These are phyloP conservation scores for Jamesozyma hellenica DNA, from an alignment of 805 yeast genomes.

Conservation along the genomic window DNA sequence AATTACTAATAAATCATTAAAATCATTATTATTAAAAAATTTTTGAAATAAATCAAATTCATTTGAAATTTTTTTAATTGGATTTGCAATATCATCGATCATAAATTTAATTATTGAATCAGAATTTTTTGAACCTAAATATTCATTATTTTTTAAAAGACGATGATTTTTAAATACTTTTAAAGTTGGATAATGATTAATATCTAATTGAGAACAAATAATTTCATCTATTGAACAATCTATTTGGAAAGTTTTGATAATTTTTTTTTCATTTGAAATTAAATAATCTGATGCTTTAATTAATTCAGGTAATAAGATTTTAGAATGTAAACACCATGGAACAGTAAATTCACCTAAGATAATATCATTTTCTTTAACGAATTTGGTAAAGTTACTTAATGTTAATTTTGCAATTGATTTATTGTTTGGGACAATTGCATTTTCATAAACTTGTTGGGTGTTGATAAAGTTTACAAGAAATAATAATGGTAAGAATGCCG, in stretches of 20 bases:
- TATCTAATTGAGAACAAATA: slow-evolving; percentile 55
- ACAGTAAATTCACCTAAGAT: slow-evolving; percentile 82
- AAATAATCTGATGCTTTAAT: slow-evolving; percentile 57
- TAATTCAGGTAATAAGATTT: slow-evolving; percentile 69
- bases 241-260: slow-evolving; percentile 66
- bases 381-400: slow-evolving; percentile 51
- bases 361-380: slow-evolving; percentile 60
- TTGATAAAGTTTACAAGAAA: not conserved
- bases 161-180: slow-evolving; percentile 54
- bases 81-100: slow-evolving; percentile 71
- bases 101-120: slow-evolving; percentile 66
- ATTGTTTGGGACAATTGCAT: slow-evolving; percentile 68
- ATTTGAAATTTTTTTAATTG: slow-evolving; percentile 44
- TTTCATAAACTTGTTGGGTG: slow-evolving; percentile 22
- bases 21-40: slow-evolving; percentile 16
- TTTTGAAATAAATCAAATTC: slow-evolving; percentile 42
- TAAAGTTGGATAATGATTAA: slow-evolving; percentile 74
- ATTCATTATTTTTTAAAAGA: slow-evolving; percentile 41
- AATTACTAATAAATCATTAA: slow-evolving; percentile 45
- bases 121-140: slow-evolving; percentile 75
- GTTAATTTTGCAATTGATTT: slow-evolving; percentile 78
- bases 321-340: slow-evolving; percentile 97
- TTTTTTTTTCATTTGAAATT: slow-evolving; percentile 43
- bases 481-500: not conserved
- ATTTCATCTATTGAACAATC: slow-evolving; percentile 72